These are phyloP conservation scores for Phoma herbarum DNA, from an alignment of 2,329 filamentous ascomycete species.

Conservation along the genomic window DNA sequence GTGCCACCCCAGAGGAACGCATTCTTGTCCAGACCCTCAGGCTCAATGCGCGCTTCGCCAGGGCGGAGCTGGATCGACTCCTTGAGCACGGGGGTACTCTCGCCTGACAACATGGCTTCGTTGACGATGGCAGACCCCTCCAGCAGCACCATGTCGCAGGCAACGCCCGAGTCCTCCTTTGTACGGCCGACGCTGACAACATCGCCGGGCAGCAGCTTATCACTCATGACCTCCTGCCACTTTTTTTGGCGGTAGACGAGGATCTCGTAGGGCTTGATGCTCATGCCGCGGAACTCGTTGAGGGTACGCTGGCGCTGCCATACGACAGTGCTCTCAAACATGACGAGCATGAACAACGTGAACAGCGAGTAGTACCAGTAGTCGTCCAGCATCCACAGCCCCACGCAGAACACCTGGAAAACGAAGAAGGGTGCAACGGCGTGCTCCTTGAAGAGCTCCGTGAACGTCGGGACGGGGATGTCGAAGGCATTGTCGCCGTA, in stretches of 20 bases:
- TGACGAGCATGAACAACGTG: slow-evolving; percentile 97
- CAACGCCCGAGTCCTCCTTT: slow-evolving; percentile 96
- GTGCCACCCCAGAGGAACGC: slow-evolving; percentile 96
- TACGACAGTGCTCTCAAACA: slow-evolving; percentile 97
- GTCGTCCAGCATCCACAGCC: slow-evolving; percentile 97
- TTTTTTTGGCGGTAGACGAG: slow-evolving; percentile 88
- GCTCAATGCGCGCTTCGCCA: slow-evolving; percentile 78
- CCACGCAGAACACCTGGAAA: slow-evolving; percentile 98
- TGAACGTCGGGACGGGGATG: slow-evolving; percentile 94
- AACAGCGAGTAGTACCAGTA: slow-evolving; percentile 99
- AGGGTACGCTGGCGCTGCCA: slow-evolving; percentile 98
- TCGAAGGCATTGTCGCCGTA: slow-evolving; percentile 98
- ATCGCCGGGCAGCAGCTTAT: slow-evolving; percentile 91
- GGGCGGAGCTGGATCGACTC: slow-evolving; percentile 94
- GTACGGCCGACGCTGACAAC: slow-evolving; percentile 91
- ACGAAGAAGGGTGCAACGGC: slow-evolving; percentile 99
- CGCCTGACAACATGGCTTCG: slow-evolving; percentile 98
- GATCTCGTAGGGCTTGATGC: slow-evolving; percentile 97
- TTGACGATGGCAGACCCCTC: slow-evolving; percentile 98
- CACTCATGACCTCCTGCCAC: slow-evolving; percentile 89
- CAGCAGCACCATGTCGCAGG: slow-evolving; percentile 94
- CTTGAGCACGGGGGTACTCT: slow-evolving; percentile 96
- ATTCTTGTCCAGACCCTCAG: slow-evolving; percentile 95
- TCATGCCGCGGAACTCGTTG: slow-evolving; percentile 98
- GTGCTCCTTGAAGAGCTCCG: slow-evolving; percentile 96